Base-by-base conservation (phyloP, 164 flowering plant genomes). In the Tetrastigma voinierianum region DNA sequence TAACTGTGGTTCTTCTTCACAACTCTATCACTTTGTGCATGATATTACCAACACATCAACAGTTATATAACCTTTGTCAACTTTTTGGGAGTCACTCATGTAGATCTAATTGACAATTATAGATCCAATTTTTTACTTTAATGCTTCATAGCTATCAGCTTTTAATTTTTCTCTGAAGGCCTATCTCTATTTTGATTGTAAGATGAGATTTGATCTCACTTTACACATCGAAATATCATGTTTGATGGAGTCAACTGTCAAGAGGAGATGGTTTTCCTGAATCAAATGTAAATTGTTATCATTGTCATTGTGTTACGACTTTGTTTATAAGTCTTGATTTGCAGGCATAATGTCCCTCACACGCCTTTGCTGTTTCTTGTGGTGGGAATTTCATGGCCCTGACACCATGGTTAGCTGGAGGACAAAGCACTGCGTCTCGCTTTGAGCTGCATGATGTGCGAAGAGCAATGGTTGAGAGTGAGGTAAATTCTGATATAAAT, bases 351-450 rank as follows among this genome's bases (percentile, higher is more conserved):
- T 96, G 95, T 82, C 99, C 51, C 96, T 46, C 96, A 93, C n/a
- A n/a, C n/a, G 76, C 75, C 99, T 66, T 80, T 96, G 81, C 76
- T 96, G 66, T 96, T 96, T 82, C 95, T 96, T 73, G 94, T 96
- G 72, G 99, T 96, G 70, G 99, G 99, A n/a, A 81, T 96, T 60
- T 93, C 99, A 96, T 96, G 99, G 99, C 99, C 53, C 70, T 96
- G 47, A 96, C 99, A 14, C 99, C 99, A 67, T 96, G 84, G 82
- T 79, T 96, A 73, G 99, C 99, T 82, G 99, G 97, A 68, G 99
- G 99, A 49, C 99, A 96, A 77, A 74, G 91, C 52, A 84, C 93
- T 79, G 99, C 99, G 17, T 91, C 99, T 68, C 91, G 95, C 11
- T 96, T 96, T 79, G 99, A 93, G 79, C 91, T 68, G 77, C 95